Evolutionary conservation across 768 basidiomycete species (phyloP).

Genomic region (Paxillus ammoniavirescens): DNA sequence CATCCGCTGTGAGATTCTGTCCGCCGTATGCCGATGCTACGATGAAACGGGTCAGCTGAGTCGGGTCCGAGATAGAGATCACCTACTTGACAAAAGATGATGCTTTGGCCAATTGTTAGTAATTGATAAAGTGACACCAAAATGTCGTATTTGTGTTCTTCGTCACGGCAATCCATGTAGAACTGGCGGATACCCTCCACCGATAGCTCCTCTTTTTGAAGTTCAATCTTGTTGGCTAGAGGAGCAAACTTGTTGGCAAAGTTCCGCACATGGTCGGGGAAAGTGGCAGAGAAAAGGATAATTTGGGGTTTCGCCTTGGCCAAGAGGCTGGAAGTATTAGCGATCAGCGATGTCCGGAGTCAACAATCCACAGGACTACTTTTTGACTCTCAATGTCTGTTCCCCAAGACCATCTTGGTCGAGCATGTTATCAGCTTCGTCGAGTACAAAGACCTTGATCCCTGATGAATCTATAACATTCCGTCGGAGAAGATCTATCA

Average conservation of each 20-base stretch:
- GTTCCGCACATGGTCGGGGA: constrained; percentile 88
- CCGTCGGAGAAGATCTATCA: constrained; percentile 80
- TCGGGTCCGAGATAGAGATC: not conserved
- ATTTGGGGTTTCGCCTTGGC: constrained; percentile 67
- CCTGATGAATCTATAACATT: constrained; percentile 75
- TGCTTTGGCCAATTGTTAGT: constrained; percentile 95
- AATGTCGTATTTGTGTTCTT: constrained; percentile 94
- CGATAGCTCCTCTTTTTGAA: constrained; percentile 90
- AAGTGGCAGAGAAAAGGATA: constrained; percentile 97
- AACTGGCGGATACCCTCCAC: constrained; percentile 96
- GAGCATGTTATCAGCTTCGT: constrained; percentile 99
- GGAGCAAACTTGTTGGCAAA: constrained; percentile 95
- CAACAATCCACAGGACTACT: constrained; percentile 48
- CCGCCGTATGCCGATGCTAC: constrained; percentile 88
- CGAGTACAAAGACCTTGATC: constrained; percentile 91
- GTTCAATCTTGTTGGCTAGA: constrained; percentile 91
- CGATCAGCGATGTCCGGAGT: constrained; percentile 12
- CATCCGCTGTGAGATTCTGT: constrained; percentile 90
- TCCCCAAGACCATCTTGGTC: constrained; percentile 93
- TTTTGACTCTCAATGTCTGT: constrained; percentile 90
- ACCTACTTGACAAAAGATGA: constrained; percentile 93
- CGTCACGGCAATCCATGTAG: constrained; percentile 93
- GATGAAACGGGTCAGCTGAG: not conserved
- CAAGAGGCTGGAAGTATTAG: constrained; percentile 46
- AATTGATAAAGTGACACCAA: constrained; percentile 86